Evolutionary conservation across 208 protist species (phyloP).

Genomic region (Naegleria lovaniensis): DNA sequence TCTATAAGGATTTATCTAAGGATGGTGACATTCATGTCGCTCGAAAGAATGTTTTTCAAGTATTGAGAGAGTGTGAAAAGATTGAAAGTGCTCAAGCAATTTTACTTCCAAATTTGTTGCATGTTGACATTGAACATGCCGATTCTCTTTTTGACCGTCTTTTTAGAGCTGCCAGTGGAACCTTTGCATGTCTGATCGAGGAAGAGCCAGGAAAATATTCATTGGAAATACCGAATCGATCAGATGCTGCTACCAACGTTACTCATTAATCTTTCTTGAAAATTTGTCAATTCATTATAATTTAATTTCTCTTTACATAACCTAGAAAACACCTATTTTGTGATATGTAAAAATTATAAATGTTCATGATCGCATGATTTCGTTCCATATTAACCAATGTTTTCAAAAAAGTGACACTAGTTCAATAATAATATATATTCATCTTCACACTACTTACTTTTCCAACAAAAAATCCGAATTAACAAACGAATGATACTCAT

Average conservation of each 20-base stretch:
- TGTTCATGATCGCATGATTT: too few species aligned
- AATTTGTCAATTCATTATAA: too few species aligned
- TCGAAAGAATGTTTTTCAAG: background rate
- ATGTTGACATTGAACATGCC: background rate
- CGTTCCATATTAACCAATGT: too few species aligned
- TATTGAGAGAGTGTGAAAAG: constrained; percentile 24
- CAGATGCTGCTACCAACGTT: too few species aligned
- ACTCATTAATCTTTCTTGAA: too few species aligned
- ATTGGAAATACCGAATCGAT: too few species aligned
- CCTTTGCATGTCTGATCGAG: background rate
- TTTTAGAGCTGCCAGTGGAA: constrained; percentile 18
- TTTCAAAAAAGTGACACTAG: too few species aligned
- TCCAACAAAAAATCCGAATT: constrained; percentile 7
- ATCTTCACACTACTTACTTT: constrained; percentile 16
- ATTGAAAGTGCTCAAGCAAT: constrained; percentile 17
- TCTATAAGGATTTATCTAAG: background rate
- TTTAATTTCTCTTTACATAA: too few species aligned
- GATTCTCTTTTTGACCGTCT: constrained; percentile 20
- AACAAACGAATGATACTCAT: constrained; percentile 37
- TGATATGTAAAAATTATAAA: too few species aligned
- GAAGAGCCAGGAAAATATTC: background rate
- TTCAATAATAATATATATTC: too few species aligned
- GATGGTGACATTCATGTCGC: background rate
- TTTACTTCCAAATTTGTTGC: background rate
- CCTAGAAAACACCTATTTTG: too few species aligned